Evolutionary conservation across 2,329 filamentous ascomycete genomes (phyloP).

Genomic region (Apiospora malaysiana): DNA sequence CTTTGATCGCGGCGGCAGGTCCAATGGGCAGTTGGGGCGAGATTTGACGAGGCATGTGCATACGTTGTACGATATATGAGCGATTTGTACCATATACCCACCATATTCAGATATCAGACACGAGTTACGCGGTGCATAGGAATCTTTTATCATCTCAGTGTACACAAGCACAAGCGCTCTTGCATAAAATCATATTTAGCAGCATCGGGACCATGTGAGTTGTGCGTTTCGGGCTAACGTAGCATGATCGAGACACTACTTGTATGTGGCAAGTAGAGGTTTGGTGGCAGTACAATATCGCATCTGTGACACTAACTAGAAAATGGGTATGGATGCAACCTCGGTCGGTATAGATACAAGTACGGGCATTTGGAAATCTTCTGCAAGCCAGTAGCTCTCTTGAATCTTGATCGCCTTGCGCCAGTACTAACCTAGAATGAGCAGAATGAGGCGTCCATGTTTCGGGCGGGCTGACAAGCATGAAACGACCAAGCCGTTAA

Average conservation of each 20-base stretch:
- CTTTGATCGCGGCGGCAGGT: conserved; percentile 69
- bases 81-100: conserved; percentile 16
- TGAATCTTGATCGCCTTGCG: conserved; percentile 5
- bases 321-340: background rate
- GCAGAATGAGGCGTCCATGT: conserved; percentile 22
- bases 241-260: background rate
- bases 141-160: background rate
- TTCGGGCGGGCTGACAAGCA: conserved; percentile 17
- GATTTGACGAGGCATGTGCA: conserved; percentile 44
- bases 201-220: background rate
- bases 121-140: background rate
- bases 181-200: background rate
- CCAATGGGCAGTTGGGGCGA: conserved; percentile 82
- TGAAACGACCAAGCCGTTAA: background rate
- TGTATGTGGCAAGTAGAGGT: background rate
- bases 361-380: background rate
- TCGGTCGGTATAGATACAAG: background rate
- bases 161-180: background rate
- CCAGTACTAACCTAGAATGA: background rate
- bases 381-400: background rate
- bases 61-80: conserved; percentile 21
- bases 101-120: conserved; percentile 1
- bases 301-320: background rate
- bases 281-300: background rate
- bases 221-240: background rate